These are phyloP conservation scores for Tylopilus felleus DNA, from an alignment of 768 basidiomycete genomes.

Conservation along the genomic window DNA sequence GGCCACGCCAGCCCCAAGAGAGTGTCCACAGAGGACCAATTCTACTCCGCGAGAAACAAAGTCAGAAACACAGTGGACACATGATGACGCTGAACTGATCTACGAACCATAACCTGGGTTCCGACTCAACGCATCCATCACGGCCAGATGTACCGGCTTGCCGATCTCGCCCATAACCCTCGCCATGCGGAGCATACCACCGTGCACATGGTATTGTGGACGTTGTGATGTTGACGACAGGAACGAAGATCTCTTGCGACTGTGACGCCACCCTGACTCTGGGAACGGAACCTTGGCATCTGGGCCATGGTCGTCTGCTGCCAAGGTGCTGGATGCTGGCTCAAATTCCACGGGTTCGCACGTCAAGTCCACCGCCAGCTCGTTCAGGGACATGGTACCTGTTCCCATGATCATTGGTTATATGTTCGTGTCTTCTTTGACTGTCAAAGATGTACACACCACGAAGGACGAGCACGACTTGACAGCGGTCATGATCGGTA, in stretches of 20 bases:
- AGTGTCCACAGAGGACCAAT: slow-evolving; percentile 77
- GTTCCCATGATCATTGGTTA: slow-evolving; percentile 6
- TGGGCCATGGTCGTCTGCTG: slow-evolving; percentile 25
- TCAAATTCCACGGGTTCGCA: slow-evolving; percentile 71
- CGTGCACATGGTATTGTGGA: slow-evolving; percentile 62
- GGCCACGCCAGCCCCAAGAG: slow-evolving; percentile 80
- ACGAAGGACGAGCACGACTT: slow-evolving; percentile 74
- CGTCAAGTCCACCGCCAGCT: slow-evolving; percentile 81
- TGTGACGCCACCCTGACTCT: slow-evolving; percentile 21
- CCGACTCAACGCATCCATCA: slow-evolving; percentile 60
- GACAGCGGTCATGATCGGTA: slow-evolving; percentile 69
- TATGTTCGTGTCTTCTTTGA: neutral
- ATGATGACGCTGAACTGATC: neutral
- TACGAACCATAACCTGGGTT: slow-evolving; percentile 72
- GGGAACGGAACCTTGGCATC: slow-evolving; percentile 39
- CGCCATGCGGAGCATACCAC: slow-evolving; percentile 79
- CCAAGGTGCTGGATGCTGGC: slow-evolving; percentile 41
- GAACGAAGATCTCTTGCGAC: slow-evolving; percentile 25
- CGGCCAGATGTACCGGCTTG: slow-evolving; percentile 74
- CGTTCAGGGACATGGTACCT: slow-evolving; percentile 86
- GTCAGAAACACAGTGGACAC: neutral
- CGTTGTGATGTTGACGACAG: slow-evolving; percentile 18
- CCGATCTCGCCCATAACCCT: slow-evolving; percentile 73
- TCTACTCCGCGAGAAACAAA: slow-evolving; percentile 36
- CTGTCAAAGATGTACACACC: slow-evolving; percentile 35